Percentiles rank a stretch among this genome's conserved stretches.
Evolutionary conservation across 1,284 basidiomycete genomes (phyloP).

Genomic region (Kwoniella shivajii): DNA sequence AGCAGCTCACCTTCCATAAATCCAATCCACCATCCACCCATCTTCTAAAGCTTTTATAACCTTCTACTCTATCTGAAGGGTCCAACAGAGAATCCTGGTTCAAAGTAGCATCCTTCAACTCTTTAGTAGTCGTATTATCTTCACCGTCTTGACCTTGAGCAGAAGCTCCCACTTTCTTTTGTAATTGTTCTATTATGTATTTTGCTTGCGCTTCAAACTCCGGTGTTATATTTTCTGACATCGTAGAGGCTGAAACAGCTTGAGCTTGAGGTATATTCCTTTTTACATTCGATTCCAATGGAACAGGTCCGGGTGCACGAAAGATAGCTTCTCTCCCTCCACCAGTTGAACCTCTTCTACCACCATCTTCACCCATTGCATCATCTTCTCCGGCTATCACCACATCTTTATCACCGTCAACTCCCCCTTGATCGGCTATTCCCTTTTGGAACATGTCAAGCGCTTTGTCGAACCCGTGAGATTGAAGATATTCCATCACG

Average conservation of each 20-base stretch:
- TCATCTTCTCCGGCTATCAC: constrained; percentile 35
- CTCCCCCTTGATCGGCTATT: constrained; percentile 59
- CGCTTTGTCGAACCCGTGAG: constrained; percentile 75
- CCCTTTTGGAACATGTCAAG: constrained; percentile 73
- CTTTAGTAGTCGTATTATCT: constrained; percentile 54
- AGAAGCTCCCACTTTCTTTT: constrained; percentile 62
- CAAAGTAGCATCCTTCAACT: constrained; percentile 56
- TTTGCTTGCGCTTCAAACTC: constrained; percentile 54
- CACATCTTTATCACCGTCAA: constrained; percentile 61
- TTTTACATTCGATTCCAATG: constrained; percentile 48
- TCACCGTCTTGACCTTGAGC: constrained; percentile 73
- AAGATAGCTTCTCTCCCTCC: constrained; percentile 45
- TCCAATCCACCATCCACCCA: constrained; percentile 64
- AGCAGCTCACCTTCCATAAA: constrained; percentile 87
- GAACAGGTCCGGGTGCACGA: constrained; percentile 42
- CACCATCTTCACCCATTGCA: constrained; percentile 51
- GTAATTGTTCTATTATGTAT: constrained; percentile 50
- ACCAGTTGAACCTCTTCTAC: constrained; percentile 51
- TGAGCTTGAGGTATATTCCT: constrained; percentile 59
- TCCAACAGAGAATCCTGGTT: constrained; percentile 61
- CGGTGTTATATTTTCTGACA: constrained; percentile 47
- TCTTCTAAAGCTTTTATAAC: constrained; percentile 78
- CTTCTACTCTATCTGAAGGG: constrained; percentile 71
- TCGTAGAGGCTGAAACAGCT: constrained; percentile 46
- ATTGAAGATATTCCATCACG: constrained; percentile 80